phyloP scores from a whole-genome alignment of 306 rosid genomes.

The Lathyrus aphaca region DNA sequence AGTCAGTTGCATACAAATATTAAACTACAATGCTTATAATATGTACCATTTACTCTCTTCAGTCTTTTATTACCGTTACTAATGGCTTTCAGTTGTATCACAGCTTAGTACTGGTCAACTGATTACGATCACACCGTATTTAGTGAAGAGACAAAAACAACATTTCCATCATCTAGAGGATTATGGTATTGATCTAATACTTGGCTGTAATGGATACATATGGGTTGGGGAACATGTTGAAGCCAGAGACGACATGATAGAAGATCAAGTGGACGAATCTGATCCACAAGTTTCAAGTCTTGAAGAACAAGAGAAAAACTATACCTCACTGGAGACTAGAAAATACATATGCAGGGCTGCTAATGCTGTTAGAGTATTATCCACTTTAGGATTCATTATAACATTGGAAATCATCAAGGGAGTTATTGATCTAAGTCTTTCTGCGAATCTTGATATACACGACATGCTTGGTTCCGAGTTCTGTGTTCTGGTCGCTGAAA shows the following conservation, averaged over 20 bases:
- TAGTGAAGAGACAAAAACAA: conserved; percentile 87
- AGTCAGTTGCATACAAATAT: conserved; percentile 3
- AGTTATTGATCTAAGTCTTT: conserved; percentile 59
- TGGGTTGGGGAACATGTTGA: conserved; percentile 90
- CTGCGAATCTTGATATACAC: conserved; percentile 59
- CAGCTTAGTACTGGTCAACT: conserved; percentile 91
- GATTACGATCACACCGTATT: conserved; percentile 70
- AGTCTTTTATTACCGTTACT: conserved; percentile 16
- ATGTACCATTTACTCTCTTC: conserved; percentile 5
- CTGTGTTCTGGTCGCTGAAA: conserved; percentile 76
- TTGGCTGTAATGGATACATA: conserved; percentile 88
- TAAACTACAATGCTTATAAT: conserved; percentile 16
- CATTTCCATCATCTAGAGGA: conserved; percentile 84
- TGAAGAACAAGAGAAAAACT: conserved; percentile 63
- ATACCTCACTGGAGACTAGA: conserved; percentile 61
- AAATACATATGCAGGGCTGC: conserved; percentile 77
- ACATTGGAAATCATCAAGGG: conserved; percentile 66
- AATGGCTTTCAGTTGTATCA: conserved; percentile 15
- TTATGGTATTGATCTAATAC: conserved; percentile 72
- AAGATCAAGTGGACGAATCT: conserved; percentile 58
- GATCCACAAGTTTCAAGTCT: conserved; percentile 48
- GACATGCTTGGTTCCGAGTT: conserved; percentile 91
- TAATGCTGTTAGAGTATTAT: conserved; percentile 71
- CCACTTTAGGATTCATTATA: conserved; percentile 67
- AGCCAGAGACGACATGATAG: conserved; percentile 59